A percentile compares a stretch with the other conserved stretches of the same genome.
Evolutionary conservation across 768 basidiomycete species (phyloP).

Genomic region (Collybiopsis luxurians): DNA sequence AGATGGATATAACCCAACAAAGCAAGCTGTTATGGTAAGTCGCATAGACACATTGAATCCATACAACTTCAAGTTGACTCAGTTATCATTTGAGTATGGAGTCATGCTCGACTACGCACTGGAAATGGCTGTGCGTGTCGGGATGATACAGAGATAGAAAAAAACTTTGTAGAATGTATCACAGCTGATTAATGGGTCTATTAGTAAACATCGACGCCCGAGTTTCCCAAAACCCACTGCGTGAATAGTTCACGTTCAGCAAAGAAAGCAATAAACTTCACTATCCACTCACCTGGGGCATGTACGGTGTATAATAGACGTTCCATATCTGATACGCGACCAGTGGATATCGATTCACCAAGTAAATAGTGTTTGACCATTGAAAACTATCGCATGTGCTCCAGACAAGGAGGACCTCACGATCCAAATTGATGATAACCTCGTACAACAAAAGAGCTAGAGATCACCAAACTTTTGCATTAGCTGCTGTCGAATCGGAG

Average conservation of each 20-base stretch:
- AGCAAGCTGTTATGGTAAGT: neutral
- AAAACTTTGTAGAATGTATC: neutral
- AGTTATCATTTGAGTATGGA: neutral
- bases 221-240: neutral
- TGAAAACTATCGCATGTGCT: neutral
- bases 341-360: neutral
- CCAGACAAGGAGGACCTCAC: neutral
- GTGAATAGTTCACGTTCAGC: too few species aligned
- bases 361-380: neutral
- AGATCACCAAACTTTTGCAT: too few species aligned
- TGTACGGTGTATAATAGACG: neutral
- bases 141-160: neutral
- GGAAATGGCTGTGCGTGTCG: neutral
- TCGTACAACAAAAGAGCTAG: neutral
- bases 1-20: neutral
- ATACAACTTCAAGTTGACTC: neutral
- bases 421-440: neutral
- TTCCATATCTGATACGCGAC: conserved; percentile 3
- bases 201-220: neutral
- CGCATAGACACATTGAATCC: neutral
- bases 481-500: too few species aligned
- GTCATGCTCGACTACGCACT: neutral
- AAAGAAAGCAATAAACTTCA: neutral
- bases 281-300: neutral
- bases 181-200: neutral